These are phyloP conservation scores for Raddia guianensis DNA, from an alignment of 176 grass and related monocot species.

Conservation along the genomic window DNA sequence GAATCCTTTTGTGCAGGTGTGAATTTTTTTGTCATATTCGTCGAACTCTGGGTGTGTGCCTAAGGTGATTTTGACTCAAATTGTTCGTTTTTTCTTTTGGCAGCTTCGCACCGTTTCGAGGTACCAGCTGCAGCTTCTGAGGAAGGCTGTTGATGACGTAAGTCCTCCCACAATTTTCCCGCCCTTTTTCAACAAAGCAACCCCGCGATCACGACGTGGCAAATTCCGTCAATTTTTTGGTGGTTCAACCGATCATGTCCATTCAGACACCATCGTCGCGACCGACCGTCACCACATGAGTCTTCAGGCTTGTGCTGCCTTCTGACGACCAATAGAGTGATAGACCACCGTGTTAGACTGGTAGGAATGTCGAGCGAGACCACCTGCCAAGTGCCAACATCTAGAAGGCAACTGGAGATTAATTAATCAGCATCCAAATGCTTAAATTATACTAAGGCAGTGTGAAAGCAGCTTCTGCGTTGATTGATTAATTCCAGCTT, in stretches of 20 bases:
- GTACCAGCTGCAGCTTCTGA: slow-evolving; percentile 60
- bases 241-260: not conserved
- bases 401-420: not conserved
- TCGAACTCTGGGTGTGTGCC: not conserved
- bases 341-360: not conserved
- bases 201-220: not conserved
- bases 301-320: not conserved
- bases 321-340: not conserved
- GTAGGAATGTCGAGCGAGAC: not conserved
- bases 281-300: not conserved
- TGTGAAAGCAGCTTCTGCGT: not conserved
- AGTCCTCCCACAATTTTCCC: not conserved
- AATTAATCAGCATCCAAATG: not conserved
- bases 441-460: not conserved
- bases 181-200: not conserved
- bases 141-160: slow-evolving; percentile 72
- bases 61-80: not conserved
- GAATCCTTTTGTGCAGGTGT: no score
- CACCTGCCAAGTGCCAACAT: not conserved
- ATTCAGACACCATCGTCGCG: not conserved
- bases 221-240: not conserved
- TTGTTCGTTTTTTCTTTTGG: not conserved
- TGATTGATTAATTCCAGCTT: not conserved
- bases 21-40: no score
- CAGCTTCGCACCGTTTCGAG: slow-evolving; percentile 64